These are phyloP conservation scores for Trypanosoma rangeli DNA, from an alignment of 208 protist genomes.

Conservation along the genomic window DNA sequence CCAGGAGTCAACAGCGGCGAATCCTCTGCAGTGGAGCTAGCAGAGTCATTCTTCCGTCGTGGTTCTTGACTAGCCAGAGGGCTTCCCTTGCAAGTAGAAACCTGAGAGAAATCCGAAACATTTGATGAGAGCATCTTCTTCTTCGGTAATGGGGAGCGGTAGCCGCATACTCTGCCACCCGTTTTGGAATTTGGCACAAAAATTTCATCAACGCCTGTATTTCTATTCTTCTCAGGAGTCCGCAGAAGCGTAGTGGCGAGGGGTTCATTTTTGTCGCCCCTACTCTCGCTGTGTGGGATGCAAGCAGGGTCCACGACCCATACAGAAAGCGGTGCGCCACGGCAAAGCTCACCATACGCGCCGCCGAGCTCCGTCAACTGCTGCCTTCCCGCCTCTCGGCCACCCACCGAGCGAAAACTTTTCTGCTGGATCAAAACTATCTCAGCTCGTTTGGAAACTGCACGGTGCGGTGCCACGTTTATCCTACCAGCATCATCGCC, in stretches of 20 bases:
- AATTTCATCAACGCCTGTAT: background rate
- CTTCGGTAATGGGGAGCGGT: background rate
- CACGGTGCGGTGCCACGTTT: background rate
- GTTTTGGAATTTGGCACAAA: background rate
- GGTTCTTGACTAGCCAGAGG: background rate
- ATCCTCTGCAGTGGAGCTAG: background rate
- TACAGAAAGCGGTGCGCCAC: slow-evolving; percentile 32
- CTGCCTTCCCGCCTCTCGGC: slow-evolving; percentile 18
- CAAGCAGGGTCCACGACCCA: slow-evolving; percentile 34
- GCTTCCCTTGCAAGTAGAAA: background rate
- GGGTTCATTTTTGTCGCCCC: background rate
- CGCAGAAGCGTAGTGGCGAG: background rate
- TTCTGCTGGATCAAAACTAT: slow-evolving; percentile 24
- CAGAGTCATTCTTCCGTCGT: background rate
- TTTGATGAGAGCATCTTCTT: background rate
- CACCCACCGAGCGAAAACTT: slow-evolving; percentile 13
- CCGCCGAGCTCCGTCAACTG: slow-evolving; percentile 49
- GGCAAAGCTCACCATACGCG: slow-evolving; percentile 39
- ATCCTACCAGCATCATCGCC: background rate
- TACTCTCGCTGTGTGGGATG: background rate
- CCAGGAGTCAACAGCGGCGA: slow-evolving; percentile 2
- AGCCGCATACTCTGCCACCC: background rate
- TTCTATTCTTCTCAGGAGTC: background rate
- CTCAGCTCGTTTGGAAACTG: background rate
- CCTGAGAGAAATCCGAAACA: background rate